Evolutionary conservation across 169 alveolate genomes (phyloP), one percentile per base, ranked within the genome.

Genomic region (Eimeria brunetti): DNA sequence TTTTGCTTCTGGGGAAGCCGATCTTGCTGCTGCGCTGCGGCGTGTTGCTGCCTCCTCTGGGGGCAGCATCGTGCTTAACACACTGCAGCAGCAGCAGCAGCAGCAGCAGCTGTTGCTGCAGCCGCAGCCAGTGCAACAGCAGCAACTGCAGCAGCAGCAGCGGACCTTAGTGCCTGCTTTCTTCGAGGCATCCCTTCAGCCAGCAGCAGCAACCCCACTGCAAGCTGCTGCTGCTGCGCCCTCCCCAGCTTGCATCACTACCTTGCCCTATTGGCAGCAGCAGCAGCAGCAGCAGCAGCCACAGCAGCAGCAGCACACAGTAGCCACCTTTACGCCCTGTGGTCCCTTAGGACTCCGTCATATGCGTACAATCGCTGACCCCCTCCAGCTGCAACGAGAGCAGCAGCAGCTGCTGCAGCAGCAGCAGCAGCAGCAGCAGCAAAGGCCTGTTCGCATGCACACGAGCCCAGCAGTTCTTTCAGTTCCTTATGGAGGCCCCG

Each of bases 41-140:
- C 91, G 78, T 2, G 76, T 84, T n/a, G 78, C 69, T n/a, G 91
- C 91, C 27, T 84, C 91, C 7, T 30, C 91, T 53, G 91, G 91
- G 0, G 91, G 91, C 27, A 33, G 91, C 51, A 41, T 84, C 33
- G 78, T 60, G n/a, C 78, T 84, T 33, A 60, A 84, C n/a, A 84
- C 91, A 20, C 46, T 84, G 91, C 91, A 84, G 91, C 80, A 53
- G 46, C 91, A 84, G 91, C 91, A 53, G 91, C 78, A 44, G 24
- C 89, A 81, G 30, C 73, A 51, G 30, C 49, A 12, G 73, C 89
- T 9, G n/a, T n/a, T n/a, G n/a, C n/a, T n/a, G n/a, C n/a, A n/a
- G n/a, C n/a, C n/a, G n/a, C n/a, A n/a, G n/a, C 20, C 69, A 58
- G 20, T 58, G 64, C 86, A 27, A 14, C 88, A 81, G 71, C 78